Evolutionary conservation across 345 rosid genomes (phyloP).

Genomic region (Gossypium rotundifolium): DNA sequence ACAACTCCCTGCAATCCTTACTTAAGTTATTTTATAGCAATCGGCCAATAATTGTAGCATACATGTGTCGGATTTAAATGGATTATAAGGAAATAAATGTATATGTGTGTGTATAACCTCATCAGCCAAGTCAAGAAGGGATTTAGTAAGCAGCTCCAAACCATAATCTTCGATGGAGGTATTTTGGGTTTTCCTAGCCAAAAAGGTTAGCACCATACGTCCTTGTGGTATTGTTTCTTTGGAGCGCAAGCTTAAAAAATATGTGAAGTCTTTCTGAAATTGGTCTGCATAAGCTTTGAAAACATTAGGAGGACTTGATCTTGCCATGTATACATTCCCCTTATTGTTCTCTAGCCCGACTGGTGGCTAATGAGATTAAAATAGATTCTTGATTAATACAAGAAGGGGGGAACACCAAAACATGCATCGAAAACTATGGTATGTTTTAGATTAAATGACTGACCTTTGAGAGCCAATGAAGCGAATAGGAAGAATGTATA

Average conservation of each 20-base stretch:
- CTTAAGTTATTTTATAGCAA: background rate
- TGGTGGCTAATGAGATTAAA: background rate
- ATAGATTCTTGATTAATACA: too few species aligned
- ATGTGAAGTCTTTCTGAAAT: constrained; percentile 42
- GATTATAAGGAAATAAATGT: background rate
- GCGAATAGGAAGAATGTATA: too few species aligned
- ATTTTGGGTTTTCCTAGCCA: constrained; percentile 31
- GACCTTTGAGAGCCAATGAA: too few species aligned
- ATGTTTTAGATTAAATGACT: too few species aligned
- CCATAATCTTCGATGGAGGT: constrained; percentile 12
- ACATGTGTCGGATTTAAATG: background rate
- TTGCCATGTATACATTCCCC: constrained; percentile 23
- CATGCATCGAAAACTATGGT: too few species aligned
- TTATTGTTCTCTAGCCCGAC: background rate
- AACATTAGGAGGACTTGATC: constrained; percentile 26
- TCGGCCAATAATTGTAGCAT: background rate
- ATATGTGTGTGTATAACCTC: background rate
- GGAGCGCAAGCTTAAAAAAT: constrained; percentile 34
- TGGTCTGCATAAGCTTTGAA: constrained; percentile 36
- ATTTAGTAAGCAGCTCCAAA: constrained; percentile 23
- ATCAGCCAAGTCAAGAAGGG: constrained; percentile 28
- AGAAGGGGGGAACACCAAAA: too few species aligned
- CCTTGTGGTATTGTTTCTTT: constrained; percentile 38
- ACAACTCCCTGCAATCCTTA: constrained; percentile 26
- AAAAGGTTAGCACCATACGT: constrained; percentile 32